These are phyloP conservation scores for Geotrichum restrictum DNA, from an alignment of 1,139 yeast species.

Conservation along the genomic window DNA sequence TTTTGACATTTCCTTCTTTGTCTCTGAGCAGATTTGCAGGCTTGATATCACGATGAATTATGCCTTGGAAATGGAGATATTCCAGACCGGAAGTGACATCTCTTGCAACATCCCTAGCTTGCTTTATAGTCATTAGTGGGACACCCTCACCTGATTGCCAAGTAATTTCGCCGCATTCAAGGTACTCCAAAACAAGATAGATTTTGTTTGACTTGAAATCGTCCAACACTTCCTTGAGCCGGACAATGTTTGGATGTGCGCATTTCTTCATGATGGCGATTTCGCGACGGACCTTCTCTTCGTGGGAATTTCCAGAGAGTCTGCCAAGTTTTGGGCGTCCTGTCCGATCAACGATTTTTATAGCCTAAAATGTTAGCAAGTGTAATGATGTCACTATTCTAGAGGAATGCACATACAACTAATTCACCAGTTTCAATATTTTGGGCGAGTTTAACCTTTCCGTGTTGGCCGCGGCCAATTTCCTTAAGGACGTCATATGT, in stretches of 20 bases:
- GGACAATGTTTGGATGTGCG: constrained; percentile 85
- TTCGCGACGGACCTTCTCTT: constrained; percentile 77
- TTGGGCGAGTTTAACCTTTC: constrained; percentile 87
- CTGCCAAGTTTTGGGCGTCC: constrained; percentile 58
- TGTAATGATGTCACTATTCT: not conserved
- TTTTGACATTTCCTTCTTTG: constrained; percentile 72
- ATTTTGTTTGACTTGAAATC: constrained; percentile 80
- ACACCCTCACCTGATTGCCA: constrained; percentile 56
- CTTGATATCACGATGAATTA: constrained; percentile 93
- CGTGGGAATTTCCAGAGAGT: constrained; percentile 49
- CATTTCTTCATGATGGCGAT: constrained; percentile 96
- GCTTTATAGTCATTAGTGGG: constrained; percentile 64
- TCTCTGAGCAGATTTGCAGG: constrained; percentile 88
- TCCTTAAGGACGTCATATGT: constrained; percentile 85
- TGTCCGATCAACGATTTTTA: constrained; percentile 82
- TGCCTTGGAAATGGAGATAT: constrained; percentile 87
- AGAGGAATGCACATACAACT: constrained; percentile 41
- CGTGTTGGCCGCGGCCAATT: constrained; percentile 95
- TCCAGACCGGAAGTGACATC: constrained; percentile 89
- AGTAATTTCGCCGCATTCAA: constrained; percentile 86
- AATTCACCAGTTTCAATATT: constrained; percentile 65
- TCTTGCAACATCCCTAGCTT: constrained; percentile 67
- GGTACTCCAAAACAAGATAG: constrained; percentile 83
- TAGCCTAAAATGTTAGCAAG: constrained; percentile 47
- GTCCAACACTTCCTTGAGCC: constrained; percentile 82